phyloP scores from a whole-genome alignment of 1,139 yeast species.

The Eremothecium coryli region DNA sequence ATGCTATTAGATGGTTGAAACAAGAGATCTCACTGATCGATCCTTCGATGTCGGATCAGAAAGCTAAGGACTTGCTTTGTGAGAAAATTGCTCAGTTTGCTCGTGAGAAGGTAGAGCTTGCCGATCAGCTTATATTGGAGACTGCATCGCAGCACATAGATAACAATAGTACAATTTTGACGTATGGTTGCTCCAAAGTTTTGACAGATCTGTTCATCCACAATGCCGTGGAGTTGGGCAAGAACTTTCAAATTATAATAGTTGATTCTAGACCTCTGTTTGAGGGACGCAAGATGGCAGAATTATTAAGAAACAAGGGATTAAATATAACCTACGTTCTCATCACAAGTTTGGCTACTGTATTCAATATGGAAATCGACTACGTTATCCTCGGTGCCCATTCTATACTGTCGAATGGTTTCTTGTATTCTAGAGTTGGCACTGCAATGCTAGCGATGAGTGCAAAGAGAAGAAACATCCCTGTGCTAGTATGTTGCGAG shows the following conservation, averaged over 20 bases:
- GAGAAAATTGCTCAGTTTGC: constrained; percentile 72
- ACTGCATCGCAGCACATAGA: constrained; percentile 70
- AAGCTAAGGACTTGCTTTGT: constrained; percentile 60
- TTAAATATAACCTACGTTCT: constrained; percentile 65
- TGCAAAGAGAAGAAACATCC: constrained; percentile 79
- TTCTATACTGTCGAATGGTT: constrained; percentile 92
- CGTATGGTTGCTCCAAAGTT: constrained; percentile 84
- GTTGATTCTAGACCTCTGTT: constrained; percentile 94
- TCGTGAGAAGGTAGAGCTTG: constrained; percentile 73
- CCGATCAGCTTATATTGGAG: constrained; percentile 76
- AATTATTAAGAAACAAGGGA: constrained; percentile 48
- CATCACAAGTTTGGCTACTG: constrained; percentile 70
- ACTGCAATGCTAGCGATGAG: constrained; percentile 90
- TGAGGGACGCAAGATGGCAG: constrained; percentile 78
- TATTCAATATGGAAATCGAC: constrained; percentile 79
- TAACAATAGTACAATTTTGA: constrained; percentile 70
- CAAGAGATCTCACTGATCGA: constrained; percentile 75
- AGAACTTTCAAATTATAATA: constrained; percentile 68
- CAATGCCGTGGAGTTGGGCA: constrained; percentile 55
- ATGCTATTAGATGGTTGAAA: constrained; percentile 93
- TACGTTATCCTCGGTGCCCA: constrained; percentile 94
- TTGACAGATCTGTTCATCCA: constrained; percentile 65
- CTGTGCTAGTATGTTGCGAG: constrained; percentile 93
- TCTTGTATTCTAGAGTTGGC: constrained; percentile 88
- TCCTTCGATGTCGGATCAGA: constrained; percentile 46